These are phyloP conservation scores for Dicorynia guianensis DNA, from an alignment of 306 rosid genomes.

Conservation along the genomic window DNA sequence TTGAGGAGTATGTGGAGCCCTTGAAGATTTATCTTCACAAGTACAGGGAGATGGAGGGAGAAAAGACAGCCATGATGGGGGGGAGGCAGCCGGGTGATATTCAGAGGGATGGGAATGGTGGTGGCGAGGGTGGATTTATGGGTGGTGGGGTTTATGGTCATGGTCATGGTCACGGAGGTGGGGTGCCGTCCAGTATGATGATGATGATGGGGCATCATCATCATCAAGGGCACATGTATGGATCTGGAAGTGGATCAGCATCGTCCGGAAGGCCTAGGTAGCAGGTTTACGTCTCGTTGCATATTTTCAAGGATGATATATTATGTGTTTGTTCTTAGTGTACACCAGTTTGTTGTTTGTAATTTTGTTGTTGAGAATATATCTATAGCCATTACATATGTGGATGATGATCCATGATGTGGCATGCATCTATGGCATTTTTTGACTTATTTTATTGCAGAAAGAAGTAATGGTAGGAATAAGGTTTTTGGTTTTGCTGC, in stretches of 20 bases:
- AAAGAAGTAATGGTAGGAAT: neutral
- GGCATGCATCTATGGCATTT: neutral
- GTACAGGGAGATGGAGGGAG: slow-evolving; percentile 64
- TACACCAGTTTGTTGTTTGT: slow-evolving; percentile 24
- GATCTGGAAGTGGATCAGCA: slow-evolving; percentile 59
- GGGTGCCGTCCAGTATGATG: slow-evolving; percentile 41
- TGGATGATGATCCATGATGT: slow-evolving; percentile 37
- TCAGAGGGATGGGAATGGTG: slow-evolving; percentile 6
- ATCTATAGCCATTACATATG: neutral
- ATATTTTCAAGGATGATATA: neutral
- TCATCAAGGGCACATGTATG: slow-evolving; percentile 47
- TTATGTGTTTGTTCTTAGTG: slow-evolving; percentile 13
- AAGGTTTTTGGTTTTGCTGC: neutral
- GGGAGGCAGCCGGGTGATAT: slow-evolving; percentile 12
- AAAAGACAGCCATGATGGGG: slow-evolving; percentile 42
- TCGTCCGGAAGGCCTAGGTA: slow-evolving; percentile 51
- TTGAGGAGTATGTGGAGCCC: slow-evolving; percentile 67
- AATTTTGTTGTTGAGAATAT: neutral
- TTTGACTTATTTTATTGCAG: neutral
- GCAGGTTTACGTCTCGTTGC: neutral
- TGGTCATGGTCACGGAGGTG: slow-evolving; percentile 30
- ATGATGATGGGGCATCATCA: slow-evolving; percentile 58
- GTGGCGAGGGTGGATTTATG: neutral
- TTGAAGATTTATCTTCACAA: slow-evolving; percentile 61
- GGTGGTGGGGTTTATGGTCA: slow-evolving; percentile 2